phyloP scores from a whole-genome alignment of 768 basidiomycete genomes.

The Tulasnella sp. region DNA sequence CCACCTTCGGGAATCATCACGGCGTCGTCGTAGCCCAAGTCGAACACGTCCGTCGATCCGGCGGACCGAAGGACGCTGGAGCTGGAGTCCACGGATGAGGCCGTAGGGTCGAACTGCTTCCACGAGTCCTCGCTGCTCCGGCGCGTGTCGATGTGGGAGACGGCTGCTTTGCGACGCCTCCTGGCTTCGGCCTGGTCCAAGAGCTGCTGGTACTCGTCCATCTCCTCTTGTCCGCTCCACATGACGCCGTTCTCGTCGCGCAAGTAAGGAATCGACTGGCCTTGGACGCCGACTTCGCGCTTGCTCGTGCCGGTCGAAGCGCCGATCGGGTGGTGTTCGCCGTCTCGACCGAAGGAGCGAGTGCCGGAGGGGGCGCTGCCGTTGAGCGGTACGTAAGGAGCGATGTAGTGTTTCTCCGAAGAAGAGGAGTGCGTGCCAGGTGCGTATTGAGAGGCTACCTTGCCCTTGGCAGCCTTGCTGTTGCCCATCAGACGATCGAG shows the following conservation, averaged over 20 bases:
- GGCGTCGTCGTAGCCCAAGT: constrained; percentile 16
- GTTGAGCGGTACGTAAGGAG: constrained; percentile 19
- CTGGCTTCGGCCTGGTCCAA: not conserved
- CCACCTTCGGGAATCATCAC: constrained; percentile 15
- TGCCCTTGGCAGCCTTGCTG: constrained; percentile 12
- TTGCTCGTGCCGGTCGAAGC: not conserved
- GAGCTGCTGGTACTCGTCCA: constrained; percentile 17
- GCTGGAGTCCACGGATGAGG: not conserved
- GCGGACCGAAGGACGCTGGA: not conserved
- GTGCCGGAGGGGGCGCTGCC: constrained; percentile 18
- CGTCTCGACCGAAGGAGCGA: constrained; percentile 9
- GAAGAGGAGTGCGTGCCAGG: not conserved
- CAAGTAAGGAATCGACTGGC: constrained; percentile 6
- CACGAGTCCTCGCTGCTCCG: constrained; percentile 6
- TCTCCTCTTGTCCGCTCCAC: constrained; percentile 16
- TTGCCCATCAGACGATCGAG: constrained; percentile 14
- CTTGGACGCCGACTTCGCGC: constrained; percentile 9
- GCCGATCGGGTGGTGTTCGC: constrained; percentile 9
- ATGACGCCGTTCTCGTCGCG: constrained; percentile 16
- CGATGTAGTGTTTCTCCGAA: constrained; percentile 13
- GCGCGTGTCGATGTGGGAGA: not conserved
- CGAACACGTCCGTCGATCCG: not conserved
- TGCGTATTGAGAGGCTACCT: not conserved
- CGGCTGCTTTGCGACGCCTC: not conserved
- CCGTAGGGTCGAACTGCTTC: not conserved